Base-by-base conservation (phyloP, 805 yeast genomes). In the Cyberlindnera petersonii region DNA sequence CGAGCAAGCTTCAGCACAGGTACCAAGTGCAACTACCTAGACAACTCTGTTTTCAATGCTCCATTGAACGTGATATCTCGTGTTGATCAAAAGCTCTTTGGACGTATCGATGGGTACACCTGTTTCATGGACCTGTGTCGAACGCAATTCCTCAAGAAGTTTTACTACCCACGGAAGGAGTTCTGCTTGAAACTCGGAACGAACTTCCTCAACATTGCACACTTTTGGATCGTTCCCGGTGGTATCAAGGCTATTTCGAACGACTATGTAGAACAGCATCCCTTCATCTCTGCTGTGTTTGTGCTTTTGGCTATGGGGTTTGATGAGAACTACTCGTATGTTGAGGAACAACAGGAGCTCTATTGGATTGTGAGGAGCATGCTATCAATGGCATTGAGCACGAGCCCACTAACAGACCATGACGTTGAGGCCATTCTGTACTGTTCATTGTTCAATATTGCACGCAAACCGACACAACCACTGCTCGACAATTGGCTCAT, bases 221-320 rank as follows among this genome's bases (percentile, higher is more conserved):
- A 74, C 49, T 74, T 71, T 50, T 77, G 81, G 79, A 74, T 77
- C 31, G 71, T 75, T 5, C 82, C 82, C 2, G 81, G 80, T 9
- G 81, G 80, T 5, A 65, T 75, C n/a, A 71, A 66, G 26, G 66
- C 65, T 23, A 66, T 76, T 10, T 63, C 69, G 28, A 53, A 66
- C 26, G 59, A 59, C 9, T 77, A 72, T 50, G 80, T 72, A 5
- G 48, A 59, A 14, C 62, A 65, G 23, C 80, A 76, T 53, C 73
- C 79, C 4, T 75, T 76, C 43, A 75, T 73, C 17, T 62, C 78
- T 0, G 71, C 78, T 42, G 78, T 73, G 1, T 41, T 41, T 33
- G 44, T 37, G 71, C 4, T 74, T 17, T 58, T 75, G 36, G 76
- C 79, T 1, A 74, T 74, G 78, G 69, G 74, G 33, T 72, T 72